Evolutionary conservation across 192 early-diverging fungal species (phyloP), one percentile per base, ranked within the genome.

Genomic region (Lunasporangiospora selenospora): DNA sequence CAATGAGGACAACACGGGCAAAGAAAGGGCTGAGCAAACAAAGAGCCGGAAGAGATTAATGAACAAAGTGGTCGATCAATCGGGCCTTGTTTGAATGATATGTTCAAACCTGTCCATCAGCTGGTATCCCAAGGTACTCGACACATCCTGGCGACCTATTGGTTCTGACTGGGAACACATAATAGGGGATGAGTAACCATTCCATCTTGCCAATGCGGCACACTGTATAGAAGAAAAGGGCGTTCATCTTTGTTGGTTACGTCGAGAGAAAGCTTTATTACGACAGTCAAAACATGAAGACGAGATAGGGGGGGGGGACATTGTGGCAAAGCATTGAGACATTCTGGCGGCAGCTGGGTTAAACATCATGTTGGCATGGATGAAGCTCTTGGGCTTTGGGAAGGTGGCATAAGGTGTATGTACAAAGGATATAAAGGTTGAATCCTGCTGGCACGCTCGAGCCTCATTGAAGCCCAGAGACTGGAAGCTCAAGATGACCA

Each of bases 371-470:
- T 8, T 23, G 19, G 23, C 11, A 18, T 43, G 9, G 3, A 26
- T 41, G 27, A 40, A 41, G 44, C 41, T 57, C 16, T 26, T 44
- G n/a, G n/a, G n/a, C n/a, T n/a, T n/a, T n/a, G n/a, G n/a, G n/a
- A n/a, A n/a, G n/a, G n/a, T n/a, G n/a, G n/a, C n/a, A n/a, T n/a
- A n/a, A n/a, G n/a, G n/a, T n/a, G n/a, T n/a, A n/a, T n/a, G n/a
- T n/a, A n/a, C n/a, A n/a, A n/a, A n/a, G n/a, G n/a, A n/a, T n/a
- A n/a, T n/a, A n/a, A n/a, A n/a, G n/a, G n/a, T n/a, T n/a, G n/a
- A n/a, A n/a, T n/a, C n/a, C n/a, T n/a, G n/a, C n/a, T n/a, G n/a
- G n/a, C n/a, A n/a, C n/a, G n/a, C n/a, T n/a, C n/a, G n/a, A n/a
- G n/a, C n/a, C n/a, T n/a, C n/a, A n/a, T n/a, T n/a, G n/a, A n/a